phyloP scores from a whole-genome alignment of 129 eudicot genomes.

The sunflower (Helianthus annuus) region DNA sequence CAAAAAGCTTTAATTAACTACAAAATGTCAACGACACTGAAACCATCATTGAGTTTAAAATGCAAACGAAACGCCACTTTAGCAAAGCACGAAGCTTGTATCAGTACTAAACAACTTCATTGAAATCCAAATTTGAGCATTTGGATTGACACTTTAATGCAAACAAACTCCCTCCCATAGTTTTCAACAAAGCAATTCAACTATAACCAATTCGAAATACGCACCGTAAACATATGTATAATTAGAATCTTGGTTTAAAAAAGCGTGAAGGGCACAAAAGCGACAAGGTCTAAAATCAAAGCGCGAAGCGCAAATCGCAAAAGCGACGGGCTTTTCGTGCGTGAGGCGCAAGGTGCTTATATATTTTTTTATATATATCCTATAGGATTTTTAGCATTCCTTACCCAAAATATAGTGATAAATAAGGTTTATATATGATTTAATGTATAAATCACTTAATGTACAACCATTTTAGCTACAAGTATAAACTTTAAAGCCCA shows the following conservation, averaged over 20 bases:
- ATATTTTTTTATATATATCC: too few species aligned
- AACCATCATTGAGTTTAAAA: background rate
- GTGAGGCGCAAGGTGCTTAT: too few species aligned
- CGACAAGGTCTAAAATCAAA: too few species aligned
- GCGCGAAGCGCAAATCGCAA: too few species aligned
- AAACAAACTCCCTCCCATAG: background rate
- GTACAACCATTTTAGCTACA: too few species aligned
- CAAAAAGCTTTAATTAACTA: conserved; percentile 1
- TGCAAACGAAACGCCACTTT: background rate
- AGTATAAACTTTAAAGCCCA: too few species aligned
- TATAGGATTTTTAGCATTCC: too few species aligned
- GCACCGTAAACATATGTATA: background rate
- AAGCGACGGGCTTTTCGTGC: too few species aligned
- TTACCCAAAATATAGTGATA: too few species aligned
- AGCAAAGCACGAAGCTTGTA: conserved; percentile 12
- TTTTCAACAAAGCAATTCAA: background rate
- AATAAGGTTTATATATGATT: too few species aligned
- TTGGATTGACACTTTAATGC: background rate
- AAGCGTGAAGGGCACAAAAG: too few species aligned
- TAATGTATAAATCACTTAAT: too few species aligned
- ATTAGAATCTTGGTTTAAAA: background rate
- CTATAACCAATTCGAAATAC: background rate
- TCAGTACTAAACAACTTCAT: background rate
- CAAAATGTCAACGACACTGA: background rate
- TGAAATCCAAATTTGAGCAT: background rate